Evolutionary conservation across 257 asterid species (phyloP).

Genomic region (Echites panduratus): DNA sequence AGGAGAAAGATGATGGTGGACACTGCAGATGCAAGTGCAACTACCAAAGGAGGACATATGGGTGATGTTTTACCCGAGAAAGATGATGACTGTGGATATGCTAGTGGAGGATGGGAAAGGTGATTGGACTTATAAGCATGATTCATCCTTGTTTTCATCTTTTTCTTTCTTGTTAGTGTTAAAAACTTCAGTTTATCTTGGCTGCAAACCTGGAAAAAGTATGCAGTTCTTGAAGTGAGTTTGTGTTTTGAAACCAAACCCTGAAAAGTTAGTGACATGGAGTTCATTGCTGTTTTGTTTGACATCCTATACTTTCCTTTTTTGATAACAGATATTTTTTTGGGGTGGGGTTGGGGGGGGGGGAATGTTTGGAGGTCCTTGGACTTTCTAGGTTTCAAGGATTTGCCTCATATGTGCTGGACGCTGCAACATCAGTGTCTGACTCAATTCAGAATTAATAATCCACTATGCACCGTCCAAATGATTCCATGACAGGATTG

Average conservation of each 20-base stretch:
- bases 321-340: background rate
- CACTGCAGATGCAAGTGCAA: conserved; percentile 46
- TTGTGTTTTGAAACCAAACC: background rate
- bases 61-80: conserved; percentile 48
- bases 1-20: conserved; percentile 83
- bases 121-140: conserved; percentile 28
- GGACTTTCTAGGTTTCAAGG: conserved; percentile 2
- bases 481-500: background rate
- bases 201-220: background rate
- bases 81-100: conserved; percentile 70
- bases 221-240: background rate
- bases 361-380: background rate
- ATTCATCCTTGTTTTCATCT: conserved; percentile 2
- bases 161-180: background rate
- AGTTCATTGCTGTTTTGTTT: background rate
- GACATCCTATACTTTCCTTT: background rate
- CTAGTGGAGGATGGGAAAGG: conserved; percentile 97
- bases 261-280: background rate
- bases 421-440: background rate
- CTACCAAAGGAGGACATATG: conserved; percentile 48
- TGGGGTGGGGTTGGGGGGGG: too few species aligned
- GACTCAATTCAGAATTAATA: background rate
- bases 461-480: background rate
- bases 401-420: background rate
- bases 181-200: background rate